Evolutionary conservation across 495 filamentous ascomycete species (phyloP).

Genomic region (Penicillium ochrochloron): DNA sequence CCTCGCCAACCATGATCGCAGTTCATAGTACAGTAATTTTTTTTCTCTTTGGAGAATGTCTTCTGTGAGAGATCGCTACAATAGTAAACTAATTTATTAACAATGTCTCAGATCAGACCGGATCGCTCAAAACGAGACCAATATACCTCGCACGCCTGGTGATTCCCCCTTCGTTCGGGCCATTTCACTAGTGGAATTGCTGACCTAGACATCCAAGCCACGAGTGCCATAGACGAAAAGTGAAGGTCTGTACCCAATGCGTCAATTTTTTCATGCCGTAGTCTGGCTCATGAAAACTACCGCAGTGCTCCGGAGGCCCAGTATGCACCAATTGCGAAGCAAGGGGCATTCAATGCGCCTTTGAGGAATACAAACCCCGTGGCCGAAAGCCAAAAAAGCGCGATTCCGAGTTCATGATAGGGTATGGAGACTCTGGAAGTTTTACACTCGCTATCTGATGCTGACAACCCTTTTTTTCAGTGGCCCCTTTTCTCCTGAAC

Average conservation of each 20-base stretch:
- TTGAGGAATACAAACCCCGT: constrained; percentile 1
- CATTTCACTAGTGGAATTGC: not conserved
- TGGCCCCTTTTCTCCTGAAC: not conserved
- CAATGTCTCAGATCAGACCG: not conserved
- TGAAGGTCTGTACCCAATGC: not conserved
- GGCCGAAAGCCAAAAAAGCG: constrained; percentile 3
- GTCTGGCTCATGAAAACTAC: not conserved
- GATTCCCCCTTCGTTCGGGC: not conserved
- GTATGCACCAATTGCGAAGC: not conserved
- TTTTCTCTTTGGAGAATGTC: not conserved
- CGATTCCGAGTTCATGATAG: not conserved
- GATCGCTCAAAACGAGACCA: constrained; percentile 7
- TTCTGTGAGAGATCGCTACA: not conserved
- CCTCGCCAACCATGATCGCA: not conserved
- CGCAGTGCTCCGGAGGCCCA: not conserved
- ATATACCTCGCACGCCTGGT: constrained; percentile 3
- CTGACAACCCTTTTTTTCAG: not conserved
- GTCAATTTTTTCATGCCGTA: not conserved
- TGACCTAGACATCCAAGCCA: not conserved
- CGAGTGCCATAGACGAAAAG: constrained; percentile 1
- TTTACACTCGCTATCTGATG: not conserved
- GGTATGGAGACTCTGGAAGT: not conserved
- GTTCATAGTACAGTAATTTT: not conserved
- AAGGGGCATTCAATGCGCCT: constrained; percentile 4
- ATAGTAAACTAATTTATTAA: not conserved